Evolutionary conservation across 2,329 filamentous ascomycete species (phyloP).

Genomic region (Xylaria sp.): DNA sequence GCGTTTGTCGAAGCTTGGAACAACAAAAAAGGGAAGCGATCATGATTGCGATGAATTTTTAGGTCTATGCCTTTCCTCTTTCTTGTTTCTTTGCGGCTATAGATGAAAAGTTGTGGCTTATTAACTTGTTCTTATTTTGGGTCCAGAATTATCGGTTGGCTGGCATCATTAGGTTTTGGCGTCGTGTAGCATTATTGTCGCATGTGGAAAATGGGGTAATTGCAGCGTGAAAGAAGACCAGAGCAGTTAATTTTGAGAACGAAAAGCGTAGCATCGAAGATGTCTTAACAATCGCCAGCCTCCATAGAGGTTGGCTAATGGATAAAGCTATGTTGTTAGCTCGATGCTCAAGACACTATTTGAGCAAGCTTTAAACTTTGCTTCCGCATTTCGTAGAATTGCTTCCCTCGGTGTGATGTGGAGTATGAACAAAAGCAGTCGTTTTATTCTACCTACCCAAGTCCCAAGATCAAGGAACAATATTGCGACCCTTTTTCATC

Average conservation of each 20-base stretch:
- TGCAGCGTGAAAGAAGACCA: neutral
- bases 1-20: constrained; percentile 79
- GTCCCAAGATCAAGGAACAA: constrained; percentile 2
- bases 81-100: neutral
- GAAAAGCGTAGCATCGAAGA: neutral
- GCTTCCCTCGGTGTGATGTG: neutral
- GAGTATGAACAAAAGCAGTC: neutral
- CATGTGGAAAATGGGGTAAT: neutral
- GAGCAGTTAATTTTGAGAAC: neutral
- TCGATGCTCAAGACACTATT: neutral
- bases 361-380: neutral
- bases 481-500: constrained; percentile 17
- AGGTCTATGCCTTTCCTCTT: neutral
- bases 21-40: constrained; percentile 53
- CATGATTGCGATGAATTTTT: neutral
- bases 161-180: constrained; percentile 5
- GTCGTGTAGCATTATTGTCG: neutral
- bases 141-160: too few relatives aligned
- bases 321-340: neutral
- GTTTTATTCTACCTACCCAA: constrained; percentile 14
- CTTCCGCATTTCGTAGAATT: neutral
- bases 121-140: too few relatives aligned
- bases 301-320: neutral
- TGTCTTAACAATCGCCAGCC: neutral
- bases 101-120: constrained; percentile 12